Evolutionary conservation across 139 green algal species (phyloP).

Genomic region (Medakamo hakoo): DNA sequence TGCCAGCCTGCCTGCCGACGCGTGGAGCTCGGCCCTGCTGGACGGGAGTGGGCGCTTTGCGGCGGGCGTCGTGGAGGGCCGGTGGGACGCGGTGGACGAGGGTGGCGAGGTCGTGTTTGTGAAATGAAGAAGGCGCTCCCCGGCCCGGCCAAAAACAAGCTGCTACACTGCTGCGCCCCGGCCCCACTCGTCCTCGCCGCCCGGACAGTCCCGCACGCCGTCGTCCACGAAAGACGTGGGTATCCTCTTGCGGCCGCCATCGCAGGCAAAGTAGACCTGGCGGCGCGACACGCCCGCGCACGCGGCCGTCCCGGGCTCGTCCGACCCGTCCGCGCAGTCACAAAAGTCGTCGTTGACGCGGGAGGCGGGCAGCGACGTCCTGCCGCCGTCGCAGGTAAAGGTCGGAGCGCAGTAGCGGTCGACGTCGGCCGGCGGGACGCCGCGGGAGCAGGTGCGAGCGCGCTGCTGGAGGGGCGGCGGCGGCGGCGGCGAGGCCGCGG

Average conservation of each 20-base stretch:
- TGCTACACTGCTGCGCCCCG: no score
- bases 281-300: neutral
- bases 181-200: neutral
- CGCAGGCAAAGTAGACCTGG: neutral
- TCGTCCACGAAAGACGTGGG: neutral
- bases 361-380: slow-evolving; percentile 32
- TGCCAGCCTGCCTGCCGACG: neutral
- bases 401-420: neutral
- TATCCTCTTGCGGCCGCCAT: neutral
- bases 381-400: neutral
- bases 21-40: neutral
- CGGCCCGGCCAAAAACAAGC: neutral
- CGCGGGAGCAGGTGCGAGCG: neutral
- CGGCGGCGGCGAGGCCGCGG: neutral
- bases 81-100: neutral
- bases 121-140: neutral
- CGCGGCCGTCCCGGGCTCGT: slow-evolving; percentile 44
- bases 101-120: neutral
- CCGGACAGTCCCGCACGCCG: neutral
- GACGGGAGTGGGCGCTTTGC: neutral
- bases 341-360: slow-evolving; percentile 72
- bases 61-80: no score
- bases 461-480: no score
- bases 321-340: slow-evolving; percentile 61
- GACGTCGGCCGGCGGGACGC: neutral